Conservation (phyloP, 2,329 filamentous ascomycete species). For the Scedosporium boydii region DNA sequence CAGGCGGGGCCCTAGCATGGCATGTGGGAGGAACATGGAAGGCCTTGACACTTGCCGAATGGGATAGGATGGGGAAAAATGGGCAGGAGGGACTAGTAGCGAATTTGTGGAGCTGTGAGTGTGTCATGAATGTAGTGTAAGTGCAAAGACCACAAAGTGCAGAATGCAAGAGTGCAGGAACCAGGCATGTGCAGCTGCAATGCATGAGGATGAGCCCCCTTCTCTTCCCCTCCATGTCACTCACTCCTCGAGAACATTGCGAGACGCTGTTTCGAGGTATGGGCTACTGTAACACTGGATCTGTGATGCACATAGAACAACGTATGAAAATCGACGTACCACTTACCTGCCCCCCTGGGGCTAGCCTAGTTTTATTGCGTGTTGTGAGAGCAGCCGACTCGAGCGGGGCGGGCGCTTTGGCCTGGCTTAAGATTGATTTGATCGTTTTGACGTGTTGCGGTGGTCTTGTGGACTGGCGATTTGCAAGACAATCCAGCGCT, state of each 20-base stretch:
- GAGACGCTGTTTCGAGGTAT: not conserved
- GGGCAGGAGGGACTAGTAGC: not conserved
- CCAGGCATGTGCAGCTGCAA: not conserved
- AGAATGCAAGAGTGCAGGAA: not conserved
- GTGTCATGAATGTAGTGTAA: not conserved
- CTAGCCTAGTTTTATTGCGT: constrained; percentile 1
- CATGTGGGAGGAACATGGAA: not conserved
- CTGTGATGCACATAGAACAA: too few species aligned
- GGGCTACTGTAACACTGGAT: not conserved
- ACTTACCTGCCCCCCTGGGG: not conserved
- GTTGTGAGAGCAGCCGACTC: not conserved
- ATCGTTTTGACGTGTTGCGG: too few species aligned
- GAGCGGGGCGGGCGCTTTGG: not conserved
- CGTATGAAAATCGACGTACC: not conserved
- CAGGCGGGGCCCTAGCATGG: not conserved
- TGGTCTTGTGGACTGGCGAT: not conserved
- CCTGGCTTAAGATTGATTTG: not conserved
- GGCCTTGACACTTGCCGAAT: not conserved
- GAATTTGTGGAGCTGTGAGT: not conserved
- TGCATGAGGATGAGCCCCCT: not conserved
- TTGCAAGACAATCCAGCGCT: not conserved
- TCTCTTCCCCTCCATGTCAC: not conserved
- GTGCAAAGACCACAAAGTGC: not conserved
- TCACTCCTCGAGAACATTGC: not conserved
- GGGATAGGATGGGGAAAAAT: not conserved